Percentiles rank a stretch among this genome's conserved stretches.
These are phyloP conservation scores for Saccharomycopsis sp. DNA, from an alignment of 805 yeast species.

Conservation along the genomic window DNA sequence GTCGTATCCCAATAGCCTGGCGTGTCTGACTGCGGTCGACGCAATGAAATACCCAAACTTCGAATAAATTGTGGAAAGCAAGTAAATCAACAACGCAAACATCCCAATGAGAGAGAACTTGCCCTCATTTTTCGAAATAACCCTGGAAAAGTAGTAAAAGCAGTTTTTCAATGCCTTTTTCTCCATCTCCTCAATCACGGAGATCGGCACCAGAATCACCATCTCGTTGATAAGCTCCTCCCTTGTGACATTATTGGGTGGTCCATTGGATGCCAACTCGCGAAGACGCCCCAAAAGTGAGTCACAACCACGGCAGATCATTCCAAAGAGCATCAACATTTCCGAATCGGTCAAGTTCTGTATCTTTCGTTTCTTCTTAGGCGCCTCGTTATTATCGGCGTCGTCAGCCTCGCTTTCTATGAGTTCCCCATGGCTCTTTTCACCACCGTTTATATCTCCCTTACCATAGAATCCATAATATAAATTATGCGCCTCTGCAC, in stretches of 20 bases:
- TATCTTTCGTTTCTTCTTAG: too few relatives aligned
- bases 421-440: background rate
- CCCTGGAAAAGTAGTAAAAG: slow-evolving; percentile 13
- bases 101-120: slow-evolving; percentile 7
- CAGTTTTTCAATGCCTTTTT: slow-evolving; percentile 11
- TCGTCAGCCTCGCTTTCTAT: background rate
- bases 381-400: background rate
- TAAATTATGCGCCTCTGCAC: slow-evolving; percentile 2
- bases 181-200: slow-evolving; percentile 9
- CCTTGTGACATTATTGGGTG: too few relatives aligned
- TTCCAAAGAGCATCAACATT: slow-evolving; percentile 6
- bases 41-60: slow-evolving; percentile 14
- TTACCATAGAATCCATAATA: slow-evolving; percentile 9
- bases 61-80: slow-evolving; percentile 13
- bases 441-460: slow-evolving; percentile 1
- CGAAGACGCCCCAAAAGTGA: slow-evolving; percentile 1
- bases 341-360: slow-evolving; percentile 17
- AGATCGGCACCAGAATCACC: slow-evolving; percentile 4
- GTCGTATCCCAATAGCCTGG: slow-evolving; percentile 9
- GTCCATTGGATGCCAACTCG: background rate
- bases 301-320: slow-evolving; percentile 13
- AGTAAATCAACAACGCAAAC: slow-evolving; percentile 6
- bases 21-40: slow-evolving; percentile 4
- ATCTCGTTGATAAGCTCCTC: too few relatives aligned
- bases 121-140: slow-evolving; percentile 10